Percentiles rank a stretch among this genome's conserved stretches.
phyloP scores from a whole-genome alignment of 2,329 filamentous ascomycete species.

The Mariannaea elegans region DNA sequence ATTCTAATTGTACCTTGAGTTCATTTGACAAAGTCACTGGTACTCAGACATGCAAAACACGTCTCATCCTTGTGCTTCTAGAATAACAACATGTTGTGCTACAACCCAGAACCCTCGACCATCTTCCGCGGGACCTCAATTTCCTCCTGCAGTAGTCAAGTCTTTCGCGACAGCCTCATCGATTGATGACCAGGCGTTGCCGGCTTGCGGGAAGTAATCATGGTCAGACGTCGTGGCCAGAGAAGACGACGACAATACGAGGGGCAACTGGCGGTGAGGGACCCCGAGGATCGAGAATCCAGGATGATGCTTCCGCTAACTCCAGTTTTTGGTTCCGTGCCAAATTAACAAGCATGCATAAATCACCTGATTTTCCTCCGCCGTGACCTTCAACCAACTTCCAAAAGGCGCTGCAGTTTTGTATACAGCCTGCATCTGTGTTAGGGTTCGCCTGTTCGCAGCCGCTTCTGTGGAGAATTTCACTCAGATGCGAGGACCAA shows the following conservation, averaged over 20 bases:
- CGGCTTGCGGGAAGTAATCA: slow-evolving; percentile 19
- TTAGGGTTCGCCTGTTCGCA: slow-evolving; percentile 30
- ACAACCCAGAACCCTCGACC: slow-evolving; percentile 2
- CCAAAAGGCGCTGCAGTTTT: slow-evolving; percentile 6
- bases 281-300: slow-evolving; percentile 4
- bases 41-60: slow-evolving; percentile 12
- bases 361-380: slow-evolving; percentile 29
- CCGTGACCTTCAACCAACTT: slow-evolving; percentile 19
- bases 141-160: slow-evolving; percentile 37
- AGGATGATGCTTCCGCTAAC: slow-evolving; percentile 27
- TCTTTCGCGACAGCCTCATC: slow-evolving; percentile 27
- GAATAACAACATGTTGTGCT: slow-evolving; percentile 5
- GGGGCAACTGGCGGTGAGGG: slow-evolving; percentile 39
- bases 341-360: slow-evolving; percentile 34
- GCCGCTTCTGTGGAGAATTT: slow-evolving; percentile 23
- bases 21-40: slow-evolving; percentile 16
- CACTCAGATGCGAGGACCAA: slow-evolving; percentile 21
- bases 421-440: slow-evolving; percentile 9
- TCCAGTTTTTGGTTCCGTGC: slow-evolving; percentile 21
- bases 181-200: slow-evolving; percentile 19
- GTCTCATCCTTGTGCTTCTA: slow-evolving; percentile 10
- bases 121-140: slow-evolving; percentile 23
- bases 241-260: slow-evolving; percentile 18
- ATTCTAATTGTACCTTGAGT: not conserved
- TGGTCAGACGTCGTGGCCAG: slow-evolving; percentile 24